Conservation (phyloP, 345 rosid genomes). For the Linum tenue region DNA sequence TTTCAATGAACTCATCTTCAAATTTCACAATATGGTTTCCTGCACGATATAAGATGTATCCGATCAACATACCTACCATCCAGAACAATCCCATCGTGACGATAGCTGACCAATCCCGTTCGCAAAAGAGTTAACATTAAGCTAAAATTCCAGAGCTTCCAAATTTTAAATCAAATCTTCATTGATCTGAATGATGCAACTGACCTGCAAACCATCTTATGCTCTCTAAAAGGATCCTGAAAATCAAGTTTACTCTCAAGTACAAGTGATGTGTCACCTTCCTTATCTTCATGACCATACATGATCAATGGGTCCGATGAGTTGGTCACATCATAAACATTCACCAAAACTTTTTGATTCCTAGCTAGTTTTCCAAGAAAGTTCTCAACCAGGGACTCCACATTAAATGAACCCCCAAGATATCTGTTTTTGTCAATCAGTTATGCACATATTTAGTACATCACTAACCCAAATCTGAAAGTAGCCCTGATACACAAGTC, state of each 20-base stretch:
- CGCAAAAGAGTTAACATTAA: slow-evolving; percentile 8
- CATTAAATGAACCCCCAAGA: slow-evolving; percentile 97
- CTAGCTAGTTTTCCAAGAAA: slow-evolving; percentile 95
- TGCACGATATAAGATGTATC: too few relatives aligned
- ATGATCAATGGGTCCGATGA: too few relatives aligned
- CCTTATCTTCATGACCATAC: too few relatives aligned
- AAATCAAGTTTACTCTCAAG: too few relatives aligned
- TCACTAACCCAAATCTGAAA: neutral
- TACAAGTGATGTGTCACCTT: slow-evolving; percentile 59
- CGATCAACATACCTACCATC: too few relatives aligned
- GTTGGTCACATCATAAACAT: too few relatives aligned
- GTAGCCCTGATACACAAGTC: neutral
- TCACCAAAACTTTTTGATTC: slow-evolving; percentile 81
- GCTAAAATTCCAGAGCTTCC: slow-evolving; percentile 4
- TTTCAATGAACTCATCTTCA: slow-evolving; percentile 77
- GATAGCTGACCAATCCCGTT: slow-evolving; percentile 45
- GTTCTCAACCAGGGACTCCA: slow-evolving; percentile 96
- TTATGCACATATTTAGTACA: neutral
- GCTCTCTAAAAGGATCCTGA: too few relatives aligned
- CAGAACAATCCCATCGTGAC: too few relatives aligned
- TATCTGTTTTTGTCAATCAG: slow-evolving; percentile 43
- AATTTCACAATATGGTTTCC: slow-evolving; percentile 89
- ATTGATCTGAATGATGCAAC: slow-evolving; percentile 2
- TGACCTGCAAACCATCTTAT: too few relatives aligned
- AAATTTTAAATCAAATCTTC: neutral